Base-by-base conservation (phyloP, 2,329 filamentous ascomycete species). In the Ramularia endophylla region DNA sequence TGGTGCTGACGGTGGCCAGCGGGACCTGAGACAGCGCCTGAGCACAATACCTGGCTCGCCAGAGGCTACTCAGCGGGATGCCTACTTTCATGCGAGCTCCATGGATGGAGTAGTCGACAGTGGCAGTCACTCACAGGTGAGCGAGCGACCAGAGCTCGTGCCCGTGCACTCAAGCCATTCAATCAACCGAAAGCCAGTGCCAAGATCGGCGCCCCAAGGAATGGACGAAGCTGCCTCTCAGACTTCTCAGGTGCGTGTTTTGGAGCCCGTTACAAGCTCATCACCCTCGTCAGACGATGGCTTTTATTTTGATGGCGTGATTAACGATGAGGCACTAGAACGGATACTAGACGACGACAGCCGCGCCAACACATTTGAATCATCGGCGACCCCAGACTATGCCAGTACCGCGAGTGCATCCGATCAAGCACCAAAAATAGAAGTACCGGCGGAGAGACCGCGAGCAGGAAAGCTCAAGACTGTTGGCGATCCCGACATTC, bases 381-480 rank as follows among this genome's bases (percentile, higher is more conserved):
- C 50, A 9, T 76, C 77, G 4, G 71, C 72, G 9, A 83, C 82
- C 18, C 85, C 85, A 0, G 85, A 90, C 59, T 90, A 90, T 64
- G 83, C 85, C 5, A 92, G 85, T 62, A 83, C 80, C 16, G 53
- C 48, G 55, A 62, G 45, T 64, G 64, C 43, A 58, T 67, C 48
- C 33, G 69, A 67, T 32, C 50, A 50, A 20, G 71, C 71, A 29
- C 68, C 70, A 2, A 64, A 69, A 49, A 62, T 71, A 44, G 74
- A 51, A 36, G 29, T 44, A 36, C 46, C 75, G 0, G 64, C 75
- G 7, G 81, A 87, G 42, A 77, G 76, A 44, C 84, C 85, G 12
- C 77, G 90, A 48, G 83, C 85, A 49, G 89, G 89, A 36, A 80
- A 89, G 5, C 70, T 90, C 59, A 88, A 83, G 60, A 87, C 84